Base-by-base conservation (phyloP, 768 basidiomycete species). In the Lactarius sanguifluus region DNA sequence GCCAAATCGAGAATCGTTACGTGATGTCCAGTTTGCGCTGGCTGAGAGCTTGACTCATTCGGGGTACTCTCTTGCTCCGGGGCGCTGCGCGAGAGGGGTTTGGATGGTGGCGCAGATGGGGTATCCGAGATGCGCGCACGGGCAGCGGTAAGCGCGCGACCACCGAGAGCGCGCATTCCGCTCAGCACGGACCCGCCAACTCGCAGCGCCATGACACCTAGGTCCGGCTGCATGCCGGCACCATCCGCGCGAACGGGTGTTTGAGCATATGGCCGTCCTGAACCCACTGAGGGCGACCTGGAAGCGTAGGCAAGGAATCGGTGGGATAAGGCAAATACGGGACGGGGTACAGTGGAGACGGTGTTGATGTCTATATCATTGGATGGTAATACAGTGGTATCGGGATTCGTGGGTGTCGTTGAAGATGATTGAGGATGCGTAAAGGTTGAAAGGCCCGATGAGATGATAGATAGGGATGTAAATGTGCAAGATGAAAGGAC, bases 281-380 rank as follows among this genome's bases (percentile, higher is more conserved):
- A 59, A 3, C 71, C 30, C 0, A 69, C 62, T 38, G 61, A 65
- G 18, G 79, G 73, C 36, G 77, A 72, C 12, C 75, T 77, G n/a
- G 78, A 76, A 10, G 83, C 81, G 69, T 83, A 90, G 5, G 86
- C 88, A 16, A 91, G 78, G 30, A 92, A 82, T 12, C 89, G 86
- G 41, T 80, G 75, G 15, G 86, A 86, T 23, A 89, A 77, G 3
- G 86, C 79, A 72, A 85, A 90, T 12, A 88, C 76, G 1, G 90
- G 85, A n/a, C 70, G 75, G 1, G 80, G 80, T 38, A 28, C 9
- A 36, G 52, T 20, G 16, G 52, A 40, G 38, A 57, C 18, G 13
- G 7, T 10, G 43, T 69, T 57, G 2, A 32, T 50, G 65, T 61
- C 57, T 66, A 61, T n/a, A 45, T 65, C 69, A 66, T 69, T 72